phyloP scores from a whole-genome alignment of 2,329 filamentous ascomycete genomes.

The Ascochyta viciae-villosae region DNA sequence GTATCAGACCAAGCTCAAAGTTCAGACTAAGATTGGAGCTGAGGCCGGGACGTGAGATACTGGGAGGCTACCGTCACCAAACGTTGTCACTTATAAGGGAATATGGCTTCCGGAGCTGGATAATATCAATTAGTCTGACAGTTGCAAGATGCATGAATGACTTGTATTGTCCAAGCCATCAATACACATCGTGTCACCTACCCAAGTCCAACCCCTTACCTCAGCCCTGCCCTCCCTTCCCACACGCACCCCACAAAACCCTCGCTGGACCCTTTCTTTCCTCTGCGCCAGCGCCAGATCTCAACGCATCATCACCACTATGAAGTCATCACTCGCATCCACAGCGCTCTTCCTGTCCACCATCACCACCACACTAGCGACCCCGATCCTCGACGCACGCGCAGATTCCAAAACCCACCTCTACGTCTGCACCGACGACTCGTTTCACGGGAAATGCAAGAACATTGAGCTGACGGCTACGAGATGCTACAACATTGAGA shows the following conservation, averaged over 20 bases:
- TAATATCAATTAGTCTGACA: background rate
- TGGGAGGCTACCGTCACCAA: no score
- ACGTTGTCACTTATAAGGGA: no score
- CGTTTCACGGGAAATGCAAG: constrained; percentile 26
- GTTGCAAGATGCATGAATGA: background rate
- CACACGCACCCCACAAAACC: background rate
- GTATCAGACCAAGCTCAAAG: no score
- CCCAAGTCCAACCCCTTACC: constrained; percentile 4
- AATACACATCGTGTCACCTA: constrained; percentile 1
- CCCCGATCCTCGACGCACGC: background rate
- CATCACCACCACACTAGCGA: background rate
- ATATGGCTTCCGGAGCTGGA: background rate
- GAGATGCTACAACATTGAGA: constrained; percentile 15
- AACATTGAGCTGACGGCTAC: constrained; percentile 22
- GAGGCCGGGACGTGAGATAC: no score
- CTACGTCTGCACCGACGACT: constrained; percentile 25
- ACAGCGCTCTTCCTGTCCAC: background rate
- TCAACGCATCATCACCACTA: background rate
- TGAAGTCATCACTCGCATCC: background rate
- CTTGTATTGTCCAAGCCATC: background rate
- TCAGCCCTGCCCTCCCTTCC: background rate
- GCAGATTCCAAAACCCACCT: constrained; percentile 21
- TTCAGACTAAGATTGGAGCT: no score
- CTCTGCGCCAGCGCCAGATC: background rate
- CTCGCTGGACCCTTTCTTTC: background rate